Evolutionary conservation across 306 rosid genomes (phyloP).

Genomic region (Styphnolobium japonicum): DNA sequence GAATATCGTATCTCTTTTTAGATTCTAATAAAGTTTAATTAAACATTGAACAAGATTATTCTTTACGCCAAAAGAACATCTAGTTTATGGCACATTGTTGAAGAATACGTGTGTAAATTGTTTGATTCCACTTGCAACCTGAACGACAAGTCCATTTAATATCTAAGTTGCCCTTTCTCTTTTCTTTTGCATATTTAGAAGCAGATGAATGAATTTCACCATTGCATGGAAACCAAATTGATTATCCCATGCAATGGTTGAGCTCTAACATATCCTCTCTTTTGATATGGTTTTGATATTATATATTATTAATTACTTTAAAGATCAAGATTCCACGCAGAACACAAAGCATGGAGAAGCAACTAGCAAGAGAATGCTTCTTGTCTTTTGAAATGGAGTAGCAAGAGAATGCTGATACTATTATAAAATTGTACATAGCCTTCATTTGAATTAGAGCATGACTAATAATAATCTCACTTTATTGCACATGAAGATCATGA

Average conservation of each 20-base stretch:
- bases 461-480: slow-evolving; percentile 2
- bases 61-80: background rate
- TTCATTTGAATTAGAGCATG: slow-evolving; percentile 9
- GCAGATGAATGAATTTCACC: background rate
- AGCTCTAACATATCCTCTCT: background rate
- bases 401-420: background rate
- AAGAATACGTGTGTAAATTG: background rate
- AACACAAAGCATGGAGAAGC: background rate
- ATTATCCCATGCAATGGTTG: background rate
- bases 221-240: background rate
- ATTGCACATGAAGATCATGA: slow-evolving; percentile 4
- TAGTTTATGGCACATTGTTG: background rate
- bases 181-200: background rate
- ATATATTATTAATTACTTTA: background rate
- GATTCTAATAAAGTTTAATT: background rate
- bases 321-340: background rate
- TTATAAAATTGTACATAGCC: background rate
- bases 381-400: background rate
- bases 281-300: background rate
- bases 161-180: background rate
- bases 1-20: background rate
- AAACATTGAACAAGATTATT: background rate
- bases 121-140: background rate
- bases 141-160: background rate
- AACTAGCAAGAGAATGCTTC: background rate